phyloP scores from a whole-genome alignment of 2,329 filamentous ascomycete species.

The Talaromyces atroroseus region DNA sequence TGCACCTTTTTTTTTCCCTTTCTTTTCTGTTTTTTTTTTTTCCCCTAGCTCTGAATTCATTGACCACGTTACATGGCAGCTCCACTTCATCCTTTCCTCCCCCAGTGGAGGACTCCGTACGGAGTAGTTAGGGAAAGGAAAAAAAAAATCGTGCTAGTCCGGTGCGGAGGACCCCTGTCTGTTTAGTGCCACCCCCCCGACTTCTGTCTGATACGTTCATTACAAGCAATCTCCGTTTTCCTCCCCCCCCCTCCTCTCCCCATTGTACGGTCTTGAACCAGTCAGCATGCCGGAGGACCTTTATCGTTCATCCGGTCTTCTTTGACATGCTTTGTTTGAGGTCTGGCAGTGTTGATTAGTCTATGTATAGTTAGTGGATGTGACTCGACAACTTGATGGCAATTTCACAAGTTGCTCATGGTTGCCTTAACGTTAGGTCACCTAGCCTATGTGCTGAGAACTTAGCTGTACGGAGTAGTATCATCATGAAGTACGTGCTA shows the following conservation, averaged over 20 bases:
- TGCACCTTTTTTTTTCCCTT: not conserved
- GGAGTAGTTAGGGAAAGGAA: not conserved
- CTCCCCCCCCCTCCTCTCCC: not conserved
- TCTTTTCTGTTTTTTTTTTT: not conserved
- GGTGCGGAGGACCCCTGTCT: slow-evolving; percentile 6
- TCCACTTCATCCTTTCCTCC: not conserved
- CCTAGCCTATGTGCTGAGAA: not conserved
- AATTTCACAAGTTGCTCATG: slow-evolving; percentile 6
- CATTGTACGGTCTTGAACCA: not conserved
- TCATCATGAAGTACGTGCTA: not conserved
- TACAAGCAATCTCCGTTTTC: slow-evolving; percentile 1
- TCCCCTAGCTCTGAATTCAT: not conserved
- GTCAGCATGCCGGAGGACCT: not conserved
- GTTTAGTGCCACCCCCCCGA: slow-evolving; percentile 2
- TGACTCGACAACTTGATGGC: not conserved
- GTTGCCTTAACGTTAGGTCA: not conserved
- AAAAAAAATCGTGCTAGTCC: not conserved
- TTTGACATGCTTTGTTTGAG: not conserved
- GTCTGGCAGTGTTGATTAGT: not conserved
- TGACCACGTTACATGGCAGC: slow-evolving; percentile 7
- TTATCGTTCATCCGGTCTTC: not conserved
- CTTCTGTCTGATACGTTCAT: not conserved
- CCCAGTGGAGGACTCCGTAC: slow-evolving; percentile 9
- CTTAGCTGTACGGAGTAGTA: not conserved
- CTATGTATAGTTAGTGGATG: not conserved